Percentiles rank a stretch among this genome's conserved stretches.
These are phyloP conservation scores for Peterozyma xylosa DNA, from an alignment of 805 yeast species.

Conservation along the genomic window DNA sequence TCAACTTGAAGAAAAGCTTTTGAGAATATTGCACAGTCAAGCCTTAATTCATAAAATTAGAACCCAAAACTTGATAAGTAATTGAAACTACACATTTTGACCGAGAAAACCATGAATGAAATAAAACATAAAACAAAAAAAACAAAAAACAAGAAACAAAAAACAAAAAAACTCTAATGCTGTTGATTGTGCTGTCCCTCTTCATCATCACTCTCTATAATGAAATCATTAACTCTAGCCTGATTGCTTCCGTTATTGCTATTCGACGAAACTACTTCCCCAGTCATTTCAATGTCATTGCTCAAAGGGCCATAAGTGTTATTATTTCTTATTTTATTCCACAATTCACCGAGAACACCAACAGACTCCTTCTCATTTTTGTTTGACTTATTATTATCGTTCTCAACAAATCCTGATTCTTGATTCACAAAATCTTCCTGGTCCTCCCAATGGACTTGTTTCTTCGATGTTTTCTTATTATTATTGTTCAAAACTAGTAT, in stretches of 20 bases:
- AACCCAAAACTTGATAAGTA: too few relatives aligned
- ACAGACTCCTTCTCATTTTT: neutral
- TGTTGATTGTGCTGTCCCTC: constrained; percentile 2
- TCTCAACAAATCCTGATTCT: constrained; percentile 14
- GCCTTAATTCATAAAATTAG: too few relatives aligned
- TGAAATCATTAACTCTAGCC: constrained; percentile 24
- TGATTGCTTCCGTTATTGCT: constrained; percentile 12
- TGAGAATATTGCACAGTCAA: too few relatives aligned
- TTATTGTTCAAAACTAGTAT: constrained; percentile 6
- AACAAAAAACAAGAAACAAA: too few relatives aligned
- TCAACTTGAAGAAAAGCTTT: too few relatives aligned
- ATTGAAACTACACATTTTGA: too few relatives aligned
- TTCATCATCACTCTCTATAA: constrained; percentile 45
- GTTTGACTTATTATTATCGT: constrained; percentile 1
- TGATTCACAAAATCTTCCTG: constrained; percentile 9
- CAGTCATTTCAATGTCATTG: constrained; percentile 38
- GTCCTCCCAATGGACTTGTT: constrained; percentile 27
- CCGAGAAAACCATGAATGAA: too few relatives aligned
- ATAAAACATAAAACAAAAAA: too few relatives aligned
- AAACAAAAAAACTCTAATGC: too few relatives aligned
- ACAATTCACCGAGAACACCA: neutral
- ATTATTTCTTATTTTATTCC: constrained; percentile 17
- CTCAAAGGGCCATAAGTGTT: constrained; percentile 16
- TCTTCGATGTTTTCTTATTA: constrained; percentile 16
- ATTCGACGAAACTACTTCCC: constrained; percentile 9